phyloP scores from a whole-genome alignment of 176 grass and related monocot genomes.

The Raddia distichophylla region DNA sequence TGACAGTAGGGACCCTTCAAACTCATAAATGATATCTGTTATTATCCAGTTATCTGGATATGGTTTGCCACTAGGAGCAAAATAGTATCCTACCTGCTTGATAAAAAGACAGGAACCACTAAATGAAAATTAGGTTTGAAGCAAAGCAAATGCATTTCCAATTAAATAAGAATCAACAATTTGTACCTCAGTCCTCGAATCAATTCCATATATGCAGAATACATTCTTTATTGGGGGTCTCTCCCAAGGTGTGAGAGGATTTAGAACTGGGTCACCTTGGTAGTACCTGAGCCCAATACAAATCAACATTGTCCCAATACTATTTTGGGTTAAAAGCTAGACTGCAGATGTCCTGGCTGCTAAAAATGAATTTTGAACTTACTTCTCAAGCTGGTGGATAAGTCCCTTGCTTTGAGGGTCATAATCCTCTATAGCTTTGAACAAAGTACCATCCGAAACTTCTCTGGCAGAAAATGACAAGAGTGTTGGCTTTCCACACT shows the following conservation, averaged over 20 bases:
- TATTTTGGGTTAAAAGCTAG: constrained; percentile 23
- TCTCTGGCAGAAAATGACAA: constrained; percentile 93
- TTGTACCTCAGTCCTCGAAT: constrained; percentile 89
- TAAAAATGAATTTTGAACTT: constrained; percentile 37
- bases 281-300: constrained; percentile 71
- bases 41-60: constrained; percentile 99
- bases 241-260: constrained; percentile 96
- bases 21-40: constrained; percentile 96
- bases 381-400: constrained; percentile 85
- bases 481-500: constrained; percentile 78
- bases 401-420: constrained; percentile 81
- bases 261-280: constrained; percentile 88
- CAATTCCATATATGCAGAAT: constrained; percentile 96
- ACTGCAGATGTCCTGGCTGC: background rate
- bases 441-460: constrained; percentile 94
- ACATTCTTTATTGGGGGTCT: constrained; percentile 95
- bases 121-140: constrained; percentile 17
- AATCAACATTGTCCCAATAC: constrained; percentile 25
- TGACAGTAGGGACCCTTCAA: constrained; percentile 80
- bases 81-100: constrained; percentile 96
- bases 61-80: constrained; percentile 95
- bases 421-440: constrained; percentile 86
- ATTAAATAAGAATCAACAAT: constrained; percentile 13
- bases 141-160: constrained; percentile 6
- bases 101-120: constrained; percentile 30